Percentiles rank a stretch among this genome's conserved stretches.
phyloP scores from a whole-genome alignment of 306 rosid genomes.

The Lupinus albus region DNA sequence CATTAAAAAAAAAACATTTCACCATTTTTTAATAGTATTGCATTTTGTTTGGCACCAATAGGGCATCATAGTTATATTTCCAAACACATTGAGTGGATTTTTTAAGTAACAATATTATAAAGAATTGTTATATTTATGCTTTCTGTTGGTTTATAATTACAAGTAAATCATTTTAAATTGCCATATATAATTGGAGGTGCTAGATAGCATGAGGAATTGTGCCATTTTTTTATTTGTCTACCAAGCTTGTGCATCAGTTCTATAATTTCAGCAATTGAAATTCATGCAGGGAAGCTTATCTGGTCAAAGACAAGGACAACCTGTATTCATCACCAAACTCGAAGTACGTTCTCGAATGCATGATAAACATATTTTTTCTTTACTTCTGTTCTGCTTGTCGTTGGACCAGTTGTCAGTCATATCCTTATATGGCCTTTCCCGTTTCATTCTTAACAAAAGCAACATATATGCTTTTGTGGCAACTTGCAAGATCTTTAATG shows the following conservation, averaged over 20 bases:
- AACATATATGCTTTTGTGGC: slow-evolving; percentile 11
- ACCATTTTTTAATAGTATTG: neutral
- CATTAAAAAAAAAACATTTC: neutral
- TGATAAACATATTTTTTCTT: slow-evolving; percentile 11
- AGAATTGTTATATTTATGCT: slow-evolving; percentile 24
- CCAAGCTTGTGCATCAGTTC: slow-evolving; percentile 40
- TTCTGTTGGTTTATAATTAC: slow-evolving; percentile 7
- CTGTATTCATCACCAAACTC: slow-evolving; percentile 87
- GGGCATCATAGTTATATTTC: neutral
- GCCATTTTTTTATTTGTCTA: slow-evolving; percentile 32
- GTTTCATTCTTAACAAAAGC: slow-evolving; percentile 16
- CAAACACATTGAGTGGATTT: slow-evolving; percentile 13
- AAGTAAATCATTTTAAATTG: neutral
- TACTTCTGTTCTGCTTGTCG: slow-evolving; percentile 21
- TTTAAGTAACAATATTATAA: slow-evolving; percentile 17
- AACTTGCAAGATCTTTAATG: slow-evolving; percentile 28
- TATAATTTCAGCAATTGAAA: slow-evolving; percentile 39
- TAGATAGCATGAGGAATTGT: neutral
- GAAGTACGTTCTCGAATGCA: slow-evolving; percentile 65
- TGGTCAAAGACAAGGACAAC: slow-evolving; percentile 97
- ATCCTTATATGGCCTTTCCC: slow-evolving; percentile 4
- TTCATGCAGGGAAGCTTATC: slow-evolving; percentile 86
- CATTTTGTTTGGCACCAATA: slow-evolving; percentile 2
- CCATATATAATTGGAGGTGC: slow-evolving; percentile 23
- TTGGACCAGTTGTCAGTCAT: slow-evolving; percentile 30